These are phyloP conservation scores for Helianthus annuus DNA, from an alignment of 129 eudicot genomes.

Conservation along the genomic window DNA sequence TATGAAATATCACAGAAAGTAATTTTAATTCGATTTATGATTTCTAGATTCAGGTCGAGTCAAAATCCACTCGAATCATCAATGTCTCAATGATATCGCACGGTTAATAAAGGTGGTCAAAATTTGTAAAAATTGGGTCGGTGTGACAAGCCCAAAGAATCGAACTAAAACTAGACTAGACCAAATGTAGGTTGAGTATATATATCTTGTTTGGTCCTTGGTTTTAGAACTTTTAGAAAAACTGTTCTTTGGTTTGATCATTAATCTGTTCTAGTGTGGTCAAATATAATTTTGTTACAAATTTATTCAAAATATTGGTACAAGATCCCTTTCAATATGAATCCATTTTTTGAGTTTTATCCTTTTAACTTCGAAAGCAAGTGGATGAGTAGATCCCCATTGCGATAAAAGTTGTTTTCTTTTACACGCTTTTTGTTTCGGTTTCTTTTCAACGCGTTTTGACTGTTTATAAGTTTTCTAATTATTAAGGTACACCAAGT, in stretches of 20 bases:
- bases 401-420: background rate
- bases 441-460: slow-evolving; percentile 4
- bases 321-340: background rate
- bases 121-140: too few relatives aligned
- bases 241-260: too few relatives aligned
- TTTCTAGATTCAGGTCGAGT: background rate
- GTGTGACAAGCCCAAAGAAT: too few relatives aligned
- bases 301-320: too few relatives aligned
- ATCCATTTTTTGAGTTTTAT: background rate
- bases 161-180: too few relatives aligned
- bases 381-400: slow-evolving; percentile 17
- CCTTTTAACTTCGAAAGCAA: background rate
- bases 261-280: too few relatives aligned
- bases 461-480: slow-evolving; percentile 2
- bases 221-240: too few relatives aligned
- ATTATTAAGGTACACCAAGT: background rate
- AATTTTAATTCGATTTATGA: background rate
- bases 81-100: background rate
- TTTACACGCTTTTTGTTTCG: background rate
- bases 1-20: background rate
- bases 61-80: background rate
- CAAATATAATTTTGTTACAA: too few relatives aligned
- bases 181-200: too few relatives aligned
- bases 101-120: background rate
- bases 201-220: too few relatives aligned